These are phyloP conservation scores for Hyaloscypha variabilis DNA, from an alignment of 495 filamentous ascomycete species.

Conservation along the genomic window DNA sequence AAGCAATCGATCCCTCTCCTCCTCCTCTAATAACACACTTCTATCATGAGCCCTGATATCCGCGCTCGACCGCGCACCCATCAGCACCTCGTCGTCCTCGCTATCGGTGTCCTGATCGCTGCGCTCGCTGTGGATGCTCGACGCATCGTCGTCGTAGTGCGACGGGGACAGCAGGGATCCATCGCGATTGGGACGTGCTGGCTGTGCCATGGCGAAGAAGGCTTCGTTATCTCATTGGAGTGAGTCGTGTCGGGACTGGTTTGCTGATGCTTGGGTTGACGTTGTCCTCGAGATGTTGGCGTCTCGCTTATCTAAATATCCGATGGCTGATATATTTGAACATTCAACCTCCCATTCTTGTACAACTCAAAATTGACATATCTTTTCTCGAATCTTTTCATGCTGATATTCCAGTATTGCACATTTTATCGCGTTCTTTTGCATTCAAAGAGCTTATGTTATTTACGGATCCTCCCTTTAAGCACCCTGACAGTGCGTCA, in stretches of 20 bases:
- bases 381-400: no score
- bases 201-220: neutral
- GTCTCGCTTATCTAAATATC: neutral
- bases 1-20: slow-evolving; percentile 81
- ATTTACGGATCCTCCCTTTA: no score
- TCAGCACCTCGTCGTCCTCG: slow-evolving; percentile 71
- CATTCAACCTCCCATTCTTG: no score
- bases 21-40: slow-evolving; percentile 82
- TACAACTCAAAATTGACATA: no score
- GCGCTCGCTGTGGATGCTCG: slow-evolving; percentile 62
- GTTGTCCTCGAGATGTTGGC: neutral
- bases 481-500: no score
- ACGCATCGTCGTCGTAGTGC: slow-evolving; percentile 68
- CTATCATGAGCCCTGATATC: slow-evolving; percentile 74
- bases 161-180: slow-evolving; percentile 53
- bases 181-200: neutral
- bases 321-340: no score
- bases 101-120: slow-evolving; percentile 77
- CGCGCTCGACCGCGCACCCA: slow-evolving; percentile 64
- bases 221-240: neutral
- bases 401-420: no score
- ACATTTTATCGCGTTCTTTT: no score
- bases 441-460: no score
- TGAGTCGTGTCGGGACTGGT: neutral
- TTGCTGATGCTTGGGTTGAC: neutral